phyloP scores from a whole-genome alignment of 371 early-diverging fungal genomes.

The Amoeboaphelidium occidentale region DNA sequence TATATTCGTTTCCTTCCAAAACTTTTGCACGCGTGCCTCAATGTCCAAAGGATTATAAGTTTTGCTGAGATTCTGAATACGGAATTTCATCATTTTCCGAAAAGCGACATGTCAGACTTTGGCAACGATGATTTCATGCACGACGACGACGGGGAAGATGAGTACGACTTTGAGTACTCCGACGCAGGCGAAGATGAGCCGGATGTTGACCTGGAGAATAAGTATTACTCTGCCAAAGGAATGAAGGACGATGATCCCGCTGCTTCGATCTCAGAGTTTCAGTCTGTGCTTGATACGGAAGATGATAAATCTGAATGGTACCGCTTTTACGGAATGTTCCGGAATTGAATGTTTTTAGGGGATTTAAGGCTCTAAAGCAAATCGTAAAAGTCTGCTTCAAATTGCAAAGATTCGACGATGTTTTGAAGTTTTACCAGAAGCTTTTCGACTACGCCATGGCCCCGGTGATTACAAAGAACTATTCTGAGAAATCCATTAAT shows the following conservation, averaged over 20 bases:
- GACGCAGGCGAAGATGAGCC: conserved; percentile 34
- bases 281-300: conserved; percentile 52
- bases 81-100: too few species aligned
- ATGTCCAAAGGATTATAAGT: too few species aligned
- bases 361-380: conserved; percentile 82
- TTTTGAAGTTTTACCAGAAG: conserved; percentile 40
- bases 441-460: conserved; percentile 52
- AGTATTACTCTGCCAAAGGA: conserved; percentile 87
- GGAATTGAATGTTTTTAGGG: conserved; percentile 25
- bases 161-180: conserved; percentile 64
- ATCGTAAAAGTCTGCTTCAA: conserved; percentile 65
- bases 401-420: conserved; percentile 31
- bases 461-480: conserved; percentile 55
- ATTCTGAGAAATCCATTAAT: conserved; percentile 87
- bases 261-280: conserved; percentile 51
- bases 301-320: conserved; percentile 63
- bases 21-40: too few species aligned
- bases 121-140: conserved; percentile 29
- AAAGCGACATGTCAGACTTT: neutral
- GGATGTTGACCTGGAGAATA: conserved; percentile 69
- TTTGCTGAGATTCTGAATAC: too few species aligned
- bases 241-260: conserved; percentile 54
- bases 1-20: too few species aligned
- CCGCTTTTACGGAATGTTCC: too few species aligned
- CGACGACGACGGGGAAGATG: conserved; percentile 31